These are phyloP conservation scores for Saprolegnia parasitica DNA, from an alignment of 352 stramenopile genomes.

Conservation along the genomic window DNA sequence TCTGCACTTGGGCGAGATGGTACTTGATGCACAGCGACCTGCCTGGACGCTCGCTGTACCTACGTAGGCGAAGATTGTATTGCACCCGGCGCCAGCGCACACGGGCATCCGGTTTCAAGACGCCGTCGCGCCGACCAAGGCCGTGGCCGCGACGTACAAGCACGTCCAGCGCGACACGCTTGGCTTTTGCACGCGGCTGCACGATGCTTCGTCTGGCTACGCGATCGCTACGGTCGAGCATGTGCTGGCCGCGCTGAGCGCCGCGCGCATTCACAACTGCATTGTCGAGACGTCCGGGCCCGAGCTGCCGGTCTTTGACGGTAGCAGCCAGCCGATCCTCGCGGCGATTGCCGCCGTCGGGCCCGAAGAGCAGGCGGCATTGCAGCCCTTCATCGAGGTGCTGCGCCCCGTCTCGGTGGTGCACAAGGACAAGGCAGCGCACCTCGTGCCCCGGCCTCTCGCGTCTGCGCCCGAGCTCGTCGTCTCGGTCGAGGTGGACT, in stretches of 20 bases:
- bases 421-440: constrained; percentile 58
- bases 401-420: constrained; percentile 40
- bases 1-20: constrained; percentile 46
- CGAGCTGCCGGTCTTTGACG: constrained; percentile 65
- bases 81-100: constrained; percentile 36
- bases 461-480: constrained; percentile 39
- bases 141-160: background rate
- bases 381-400: constrained; percentile 38
- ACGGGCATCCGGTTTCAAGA: constrained; percentile 39
- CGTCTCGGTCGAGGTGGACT: constrained; percentile 66
- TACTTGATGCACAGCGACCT: constrained; percentile 2
- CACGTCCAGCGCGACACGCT: constrained; percentile 42
- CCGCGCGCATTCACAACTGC: constrained; percentile 42
- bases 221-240: constrained; percentile 59
- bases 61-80: constrained; percentile 10
- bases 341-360: constrained; percentile 39
- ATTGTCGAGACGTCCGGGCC: constrained; percentile 37
- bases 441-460: constrained; percentile 47
- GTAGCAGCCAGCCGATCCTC: constrained; percentile 49
- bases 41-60: no score
- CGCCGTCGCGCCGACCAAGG: background rate
- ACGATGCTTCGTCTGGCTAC: constrained; percentile 24
- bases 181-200: constrained; percentile 58
- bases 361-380: constrained; percentile 33
- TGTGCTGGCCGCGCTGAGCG: constrained; percentile 56